Evolutionary conservation across 805 yeast genomes (phyloP).

Genomic region (Saturnispora saitoi): DNA sequence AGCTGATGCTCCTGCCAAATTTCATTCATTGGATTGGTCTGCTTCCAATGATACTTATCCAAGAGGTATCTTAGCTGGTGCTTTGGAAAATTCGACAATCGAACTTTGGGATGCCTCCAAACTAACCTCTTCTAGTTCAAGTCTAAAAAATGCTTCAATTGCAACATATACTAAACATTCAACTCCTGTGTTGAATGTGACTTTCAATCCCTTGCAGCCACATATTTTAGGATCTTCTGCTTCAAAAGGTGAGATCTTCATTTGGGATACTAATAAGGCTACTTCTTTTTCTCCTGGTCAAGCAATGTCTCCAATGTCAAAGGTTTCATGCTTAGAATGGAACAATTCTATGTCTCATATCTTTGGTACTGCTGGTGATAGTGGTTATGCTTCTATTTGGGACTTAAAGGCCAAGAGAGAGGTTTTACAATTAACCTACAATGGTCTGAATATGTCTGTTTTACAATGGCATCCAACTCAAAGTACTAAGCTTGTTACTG

Average conservation of each 20-base stretch:
- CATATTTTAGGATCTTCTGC: slow-evolving; percentile 82
- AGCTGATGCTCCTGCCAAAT: slow-evolving; percentile 46
- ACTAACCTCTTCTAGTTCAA: slow-evolving; percentile 32
- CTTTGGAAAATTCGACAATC: slow-evolving; percentile 73
- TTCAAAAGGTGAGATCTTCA: slow-evolving; percentile 74
- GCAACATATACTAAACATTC: slow-evolving; percentile 52
- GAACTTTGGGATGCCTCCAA: slow-evolving; percentile 67
- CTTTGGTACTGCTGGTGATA: slow-evolving; percentile 80
- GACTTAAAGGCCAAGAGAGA: slow-evolving; percentile 83
- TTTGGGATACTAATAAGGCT: slow-evolving; percentile 79
- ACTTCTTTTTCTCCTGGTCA: slow-evolving; percentile 59
- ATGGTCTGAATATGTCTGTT: slow-evolving; percentile 63
- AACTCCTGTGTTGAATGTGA: slow-evolving; percentile 62
- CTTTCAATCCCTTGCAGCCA: slow-evolving; percentile 66
- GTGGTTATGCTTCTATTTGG: slow-evolving; percentile 89
- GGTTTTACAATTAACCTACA: slow-evolving; percentile 74
- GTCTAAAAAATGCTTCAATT: slow-evolving; percentile 38
- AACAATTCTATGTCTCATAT: slow-evolving; percentile 76
- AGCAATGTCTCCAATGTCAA: slow-evolving; percentile 73
- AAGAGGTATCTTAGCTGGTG: slow-evolving; percentile 69
- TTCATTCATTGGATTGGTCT: slow-evolving; percentile 83
- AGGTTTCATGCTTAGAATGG: slow-evolving; percentile 80
- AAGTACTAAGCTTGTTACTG: slow-evolving; percentile 81
- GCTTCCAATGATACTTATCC: slow-evolving; percentile 40
- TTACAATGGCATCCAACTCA: slow-evolving; percentile 94